A percentile compares a stretch with the other conserved stretches of the same genome.
These are phyloP conservation scores for Ceratocystis destructans DNA, from an alignment of 2,329 filamentous ascomycete species.

Conservation along the genomic window DNA sequence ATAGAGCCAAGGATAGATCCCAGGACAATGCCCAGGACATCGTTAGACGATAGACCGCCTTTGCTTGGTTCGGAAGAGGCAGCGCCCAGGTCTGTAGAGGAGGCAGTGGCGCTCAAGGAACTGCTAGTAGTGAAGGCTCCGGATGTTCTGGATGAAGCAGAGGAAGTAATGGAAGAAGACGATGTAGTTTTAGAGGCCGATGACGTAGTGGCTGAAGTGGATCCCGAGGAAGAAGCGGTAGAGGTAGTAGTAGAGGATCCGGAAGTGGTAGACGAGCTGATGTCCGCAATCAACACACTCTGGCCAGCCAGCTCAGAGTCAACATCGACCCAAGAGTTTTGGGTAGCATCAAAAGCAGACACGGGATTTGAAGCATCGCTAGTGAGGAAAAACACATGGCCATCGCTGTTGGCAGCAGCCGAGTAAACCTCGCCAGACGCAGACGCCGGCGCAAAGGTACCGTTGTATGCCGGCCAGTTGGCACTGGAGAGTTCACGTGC, in stretches of 20 bases:
- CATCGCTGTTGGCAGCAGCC: conserved; percentile 51
- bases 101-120: conserved; percentile 23
- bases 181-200: conserved; percentile 20
- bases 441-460: conserved; percentile 49
- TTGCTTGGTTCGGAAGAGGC: conserved; percentile 22
- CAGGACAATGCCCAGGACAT: conserved; percentile 67
- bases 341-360: conserved; percentile 59
- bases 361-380: conserved; percentile 54
- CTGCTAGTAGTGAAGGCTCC: conserved; percentile 24
- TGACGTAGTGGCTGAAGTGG: conserved; percentile 22
- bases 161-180: conserved; percentile 21
- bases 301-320: conserved; percentile 45
- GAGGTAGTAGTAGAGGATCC: conserved; percentile 22
- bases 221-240: conserved; percentile 23
- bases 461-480: conserved; percentile 69
- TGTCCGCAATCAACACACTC: conserved; percentile 26
- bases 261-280: conserved; percentile 25
- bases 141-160: conserved; percentile 23
- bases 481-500: conserved; percentile 37
- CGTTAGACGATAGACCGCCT: conserved; percentile 27
- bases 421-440: conserved; percentile 54
- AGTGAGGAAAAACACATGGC: conserved; percentile 64
- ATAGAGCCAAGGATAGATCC: conserved; percentile 67
- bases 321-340: conserved; percentile 68
- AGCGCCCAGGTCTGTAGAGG: conserved; percentile 21